phyloP scores from a whole-genome alignment of 2,329 filamentous ascomycete genomes.

The Lachnellula cervina region DNA sequence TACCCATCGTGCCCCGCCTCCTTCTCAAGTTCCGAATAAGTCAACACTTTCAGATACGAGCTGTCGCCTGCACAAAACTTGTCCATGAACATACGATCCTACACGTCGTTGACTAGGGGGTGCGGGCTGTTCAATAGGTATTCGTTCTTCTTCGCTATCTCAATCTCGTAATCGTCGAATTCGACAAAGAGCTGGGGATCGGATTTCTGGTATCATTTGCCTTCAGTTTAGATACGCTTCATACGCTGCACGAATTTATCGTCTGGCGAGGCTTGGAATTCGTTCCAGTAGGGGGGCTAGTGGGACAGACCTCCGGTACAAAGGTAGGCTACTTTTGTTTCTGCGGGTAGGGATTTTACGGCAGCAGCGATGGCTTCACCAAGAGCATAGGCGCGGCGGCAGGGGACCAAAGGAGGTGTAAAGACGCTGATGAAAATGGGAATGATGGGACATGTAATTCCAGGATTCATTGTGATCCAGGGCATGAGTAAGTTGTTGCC shows the following conservation, averaged over 20 bases:
- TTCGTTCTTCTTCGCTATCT: slow-evolving; percentile 30
- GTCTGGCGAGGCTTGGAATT: slow-evolving; percentile 23
- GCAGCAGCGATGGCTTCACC: slow-evolving; percentile 28
- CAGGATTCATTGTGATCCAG: slow-evolving; percentile 28
- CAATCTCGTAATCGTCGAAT: slow-evolving; percentile 31
- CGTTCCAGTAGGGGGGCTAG: slow-evolving; percentile 31
- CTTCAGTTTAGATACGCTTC: slow-evolving; percentile 30
- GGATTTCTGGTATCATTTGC: slow-evolving; percentile 22
- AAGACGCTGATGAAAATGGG: slow-evolving; percentile 31
- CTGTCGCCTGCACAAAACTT: slow-evolving; percentile 21
- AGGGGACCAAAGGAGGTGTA: slow-evolving; percentile 29
- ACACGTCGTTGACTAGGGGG: slow-evolving; percentile 29
- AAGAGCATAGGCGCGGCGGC: slow-evolving; percentile 29
- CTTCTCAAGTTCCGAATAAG: slow-evolving; percentile 4
- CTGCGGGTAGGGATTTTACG: slow-evolving; percentile 18
- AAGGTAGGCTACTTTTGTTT: slow-evolving; percentile 16
- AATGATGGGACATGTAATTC: slow-evolving; percentile 24
- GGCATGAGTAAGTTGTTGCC: slow-evolving; percentile 31
- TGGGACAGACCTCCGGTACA: slow-evolving; percentile 29
- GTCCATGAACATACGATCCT: slow-evolving; percentile 28
- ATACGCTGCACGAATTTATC: slow-evolving; percentile 29
- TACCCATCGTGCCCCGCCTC: slow-evolving; percentile 5
- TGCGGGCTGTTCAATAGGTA: slow-evolving; percentile 30
- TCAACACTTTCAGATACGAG: slow-evolving; percentile 2
- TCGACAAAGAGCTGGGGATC: slow-evolving; percentile 28